Evolutionary conservation across 139 green algal species (phyloP).

Genomic region (Edaphochlamys debaryana): DNA sequence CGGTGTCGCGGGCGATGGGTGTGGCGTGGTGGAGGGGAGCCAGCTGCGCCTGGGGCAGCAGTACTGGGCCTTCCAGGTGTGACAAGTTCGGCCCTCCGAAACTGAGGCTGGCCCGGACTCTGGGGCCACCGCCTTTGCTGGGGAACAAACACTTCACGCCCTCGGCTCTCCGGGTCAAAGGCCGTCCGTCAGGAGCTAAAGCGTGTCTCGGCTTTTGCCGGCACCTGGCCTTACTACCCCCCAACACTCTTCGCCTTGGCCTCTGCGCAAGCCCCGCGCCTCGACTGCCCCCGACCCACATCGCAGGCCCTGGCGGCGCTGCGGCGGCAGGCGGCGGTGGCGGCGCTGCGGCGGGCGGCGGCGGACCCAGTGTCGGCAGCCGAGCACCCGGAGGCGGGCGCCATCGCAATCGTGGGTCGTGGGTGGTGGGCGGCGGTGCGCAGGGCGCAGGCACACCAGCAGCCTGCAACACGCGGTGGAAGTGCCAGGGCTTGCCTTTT

Average conservation of each 20-base stretch:
- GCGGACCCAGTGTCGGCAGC: neutral
- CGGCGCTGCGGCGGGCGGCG: neutral
- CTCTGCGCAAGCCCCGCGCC: too few species aligned
- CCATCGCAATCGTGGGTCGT: neutral
- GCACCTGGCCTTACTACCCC: too few species aligned
- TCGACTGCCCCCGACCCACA: neutral
- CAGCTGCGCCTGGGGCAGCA: too few species aligned
- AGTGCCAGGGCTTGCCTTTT: neutral
- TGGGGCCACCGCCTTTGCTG: neutral
- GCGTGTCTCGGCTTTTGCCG: neutral
- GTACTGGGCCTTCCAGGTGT: too few species aligned
- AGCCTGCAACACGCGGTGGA: neutral
- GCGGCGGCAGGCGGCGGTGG: neutral
- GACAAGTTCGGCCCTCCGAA: too few species aligned
- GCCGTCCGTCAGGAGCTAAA: neutral
- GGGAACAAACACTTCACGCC: neutral
- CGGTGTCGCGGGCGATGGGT: too few species aligned
- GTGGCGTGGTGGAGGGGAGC: too few species aligned
- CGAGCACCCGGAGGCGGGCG: neutral
- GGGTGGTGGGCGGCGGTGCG: neutral
- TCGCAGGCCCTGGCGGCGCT: conserved; percentile 7
- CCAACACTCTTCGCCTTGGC: too few species aligned
- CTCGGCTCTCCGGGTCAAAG: neutral
- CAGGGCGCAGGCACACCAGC: neutral
- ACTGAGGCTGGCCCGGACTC: too few species aligned